A percentile compares a stretch with the other conserved stretches of the same genome.
phyloP scores from a whole-genome alignment of 768 basidiomycete genomes.

The Amanita rubescens region DNA sequence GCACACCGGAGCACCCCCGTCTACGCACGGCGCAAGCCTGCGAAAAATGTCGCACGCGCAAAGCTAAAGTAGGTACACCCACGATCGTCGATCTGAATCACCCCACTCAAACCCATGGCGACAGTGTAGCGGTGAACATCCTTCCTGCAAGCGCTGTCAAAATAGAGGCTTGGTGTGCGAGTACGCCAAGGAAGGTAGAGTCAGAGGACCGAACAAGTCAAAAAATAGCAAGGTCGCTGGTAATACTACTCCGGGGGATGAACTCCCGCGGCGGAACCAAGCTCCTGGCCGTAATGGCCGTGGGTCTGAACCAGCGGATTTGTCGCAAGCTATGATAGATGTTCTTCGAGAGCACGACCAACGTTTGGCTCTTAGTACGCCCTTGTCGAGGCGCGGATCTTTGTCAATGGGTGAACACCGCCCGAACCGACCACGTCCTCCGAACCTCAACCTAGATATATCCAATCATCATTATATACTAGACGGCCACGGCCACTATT shows the following conservation, averaged over 20 bases:
- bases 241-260: conserved; percentile 7
- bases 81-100: neutral
- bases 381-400: conserved; percentile 10
- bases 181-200: conserved; percentile 60
- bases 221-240: conserved; percentile 25
- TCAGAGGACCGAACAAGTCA: conserved; percentile 55
- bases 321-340: neutral
- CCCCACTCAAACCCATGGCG: neutral
- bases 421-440: conserved; percentile 20
- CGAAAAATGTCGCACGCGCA: conserved; percentile 64
- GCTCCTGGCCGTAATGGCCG: conserved; percentile 6
- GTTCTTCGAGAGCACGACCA: conserved; percentile 1
- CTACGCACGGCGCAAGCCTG: conserved; percentile 69
- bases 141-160: conserved; percentile 59
- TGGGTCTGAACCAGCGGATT: neutral
- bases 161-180: conserved; percentile 52
- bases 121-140: conserved; percentile 68
- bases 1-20: conserved; percentile 54
- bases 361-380: neutral
- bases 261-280: conserved; percentile 13
- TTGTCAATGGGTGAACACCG: conserved; percentile 19
- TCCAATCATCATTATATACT: conserved; percentile 11
- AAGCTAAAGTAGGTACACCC: conserved; percentile 53
- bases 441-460: conserved; percentile 22
- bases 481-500: neutral